Base-by-base conservation (phyloP, 2,329 filamentous ascomycete species). In the Diaporthe capsici region DNA sequence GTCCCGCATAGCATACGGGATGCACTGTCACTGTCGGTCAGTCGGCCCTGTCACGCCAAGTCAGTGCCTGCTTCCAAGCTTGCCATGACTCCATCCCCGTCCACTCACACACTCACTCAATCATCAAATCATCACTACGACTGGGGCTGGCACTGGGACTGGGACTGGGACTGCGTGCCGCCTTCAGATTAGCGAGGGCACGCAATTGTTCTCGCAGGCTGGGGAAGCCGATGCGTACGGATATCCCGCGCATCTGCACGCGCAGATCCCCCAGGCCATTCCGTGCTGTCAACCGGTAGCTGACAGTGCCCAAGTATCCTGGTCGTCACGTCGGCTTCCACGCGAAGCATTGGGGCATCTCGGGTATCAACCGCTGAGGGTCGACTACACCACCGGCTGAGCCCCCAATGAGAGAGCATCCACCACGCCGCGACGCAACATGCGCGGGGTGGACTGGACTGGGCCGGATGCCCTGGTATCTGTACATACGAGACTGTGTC, bases 221-320 rank as follows among this genome's bases (percentile, higher is more conserved):
- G 68, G 68, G 68, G 51, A 49, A 71, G 68, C 51, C 68, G 51
- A 71, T 53, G 65, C 31, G 47, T 39, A 51, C 65, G 65, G 47
- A 53, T 42, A 53, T 68, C 34, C 65, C 63, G 63, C 63, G 4
- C 47, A 68, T 68, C 44, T 68, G 20, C 31, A 22, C 25, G 10
- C 22, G 44, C 61, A 68, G 44, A 68, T 51, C 63, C 20, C 9
- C 63, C 44, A 68, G 44, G 63, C 63, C 63, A 20, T n/a, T 37
- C 22, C 47, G 65, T 28, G n/a, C 37, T 20, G 28, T 25, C 61
- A n/a, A 49, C 61, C 28, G 34, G 2, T 67, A 20, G 31, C 47
- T 25, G 22, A 6, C 63, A 31, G 7, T 13, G 44, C 20, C 8
- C 44, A 53, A 25, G 31, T 22, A n/a, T 10, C 42, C 31, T 51